These are phyloP conservation scores for Funneliformis geosporum DNA, from an alignment of 192 early-diverging fungal genomes.

Conservation along the genomic window DNA sequence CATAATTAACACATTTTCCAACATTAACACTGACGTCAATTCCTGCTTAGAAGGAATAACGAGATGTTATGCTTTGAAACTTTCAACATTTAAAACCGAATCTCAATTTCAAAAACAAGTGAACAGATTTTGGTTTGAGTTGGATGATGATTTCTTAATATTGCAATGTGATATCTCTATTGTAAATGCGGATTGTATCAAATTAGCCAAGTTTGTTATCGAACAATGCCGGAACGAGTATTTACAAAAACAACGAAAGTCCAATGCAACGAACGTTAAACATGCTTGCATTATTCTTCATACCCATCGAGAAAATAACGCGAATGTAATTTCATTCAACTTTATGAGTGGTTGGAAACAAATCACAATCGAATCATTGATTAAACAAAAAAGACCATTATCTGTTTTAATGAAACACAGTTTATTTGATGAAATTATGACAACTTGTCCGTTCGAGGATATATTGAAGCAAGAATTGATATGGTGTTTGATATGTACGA, in stretches of 20 bases:
- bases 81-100: constrained; percentile 33
- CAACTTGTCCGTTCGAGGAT: constrained; percentile 24
- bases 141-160: constrained; percentile 11
- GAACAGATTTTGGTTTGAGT: constrained; percentile 32
- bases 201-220: constrained; percentile 33
- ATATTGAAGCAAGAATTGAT: constrained; percentile 4
- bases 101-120: constrained; percentile 29
- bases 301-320: constrained; percentile 7
- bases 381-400: constrained; percentile 21
- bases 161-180: constrained; percentile 19
- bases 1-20: constrained; percentile 4
- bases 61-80: constrained; percentile 21
- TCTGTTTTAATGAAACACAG: constrained; percentile 16
- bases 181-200: constrained; percentile 24
- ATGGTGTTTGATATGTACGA: constrained; percentile 32
- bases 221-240: constrained; percentile 30
- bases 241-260: not conserved
- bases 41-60: not conserved
- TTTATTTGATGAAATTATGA: constrained; percentile 10
- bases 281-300: not conserved
- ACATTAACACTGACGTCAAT: constrained; percentile 27
- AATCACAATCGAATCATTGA: constrained; percentile 24
- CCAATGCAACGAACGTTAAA: not conserved
- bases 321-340: not conserved
- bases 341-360: constrained; percentile 33